Evolutionary conservation across 2,329 filamentous ascomycete species (phyloP).

Genomic region (Neonectria faginata): DNA sequence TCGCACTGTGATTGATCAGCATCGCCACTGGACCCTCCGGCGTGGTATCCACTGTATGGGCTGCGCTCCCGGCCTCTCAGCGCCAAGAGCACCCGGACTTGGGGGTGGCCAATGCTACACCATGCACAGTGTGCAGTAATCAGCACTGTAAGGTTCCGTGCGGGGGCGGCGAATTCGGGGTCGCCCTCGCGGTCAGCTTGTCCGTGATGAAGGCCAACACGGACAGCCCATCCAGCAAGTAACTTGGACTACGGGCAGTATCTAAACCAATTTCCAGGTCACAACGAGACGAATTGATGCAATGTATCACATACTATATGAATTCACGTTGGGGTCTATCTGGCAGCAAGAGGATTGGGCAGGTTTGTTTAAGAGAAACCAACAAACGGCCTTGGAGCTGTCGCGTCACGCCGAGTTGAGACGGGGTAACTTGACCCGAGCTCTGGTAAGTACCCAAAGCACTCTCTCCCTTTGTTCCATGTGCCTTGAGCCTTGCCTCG

Average conservation of each 20-base stretch:
- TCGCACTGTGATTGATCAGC: slow-evolving; percentile 23
- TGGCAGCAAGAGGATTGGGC: neutral
- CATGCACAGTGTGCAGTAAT: slow-evolving; percentile 15
- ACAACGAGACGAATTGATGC: neutral
- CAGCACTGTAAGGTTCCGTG: slow-evolving; percentile 4
- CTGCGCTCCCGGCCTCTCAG: neutral
- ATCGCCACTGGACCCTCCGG: neutral
- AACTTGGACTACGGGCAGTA: no score
- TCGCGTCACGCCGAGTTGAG: neutral
- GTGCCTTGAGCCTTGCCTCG: neutral
- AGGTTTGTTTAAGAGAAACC: neutral
- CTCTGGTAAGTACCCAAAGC: neutral
- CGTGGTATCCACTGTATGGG: neutral
- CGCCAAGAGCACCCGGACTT: slow-evolving; percentile 1
- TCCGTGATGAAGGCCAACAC: neutral
- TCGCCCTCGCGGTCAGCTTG: neutral
- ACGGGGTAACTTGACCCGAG: neutral
- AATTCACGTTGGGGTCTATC: neutral
- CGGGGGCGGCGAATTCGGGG: slow-evolving; percentile 20
- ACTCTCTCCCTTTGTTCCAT: neutral
- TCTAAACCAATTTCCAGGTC: neutral
- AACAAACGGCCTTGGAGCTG: neutral
- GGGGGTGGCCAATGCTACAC: slow-evolving; percentile 14
- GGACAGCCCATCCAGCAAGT: no score
- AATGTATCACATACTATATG: neutral